A percentile compares a stretch with the other conserved stretches of the same genome.
Evolutionary conservation across 148 eudicot genomes (phyloP).

Genomic region (Rhododendron molle): DNA sequence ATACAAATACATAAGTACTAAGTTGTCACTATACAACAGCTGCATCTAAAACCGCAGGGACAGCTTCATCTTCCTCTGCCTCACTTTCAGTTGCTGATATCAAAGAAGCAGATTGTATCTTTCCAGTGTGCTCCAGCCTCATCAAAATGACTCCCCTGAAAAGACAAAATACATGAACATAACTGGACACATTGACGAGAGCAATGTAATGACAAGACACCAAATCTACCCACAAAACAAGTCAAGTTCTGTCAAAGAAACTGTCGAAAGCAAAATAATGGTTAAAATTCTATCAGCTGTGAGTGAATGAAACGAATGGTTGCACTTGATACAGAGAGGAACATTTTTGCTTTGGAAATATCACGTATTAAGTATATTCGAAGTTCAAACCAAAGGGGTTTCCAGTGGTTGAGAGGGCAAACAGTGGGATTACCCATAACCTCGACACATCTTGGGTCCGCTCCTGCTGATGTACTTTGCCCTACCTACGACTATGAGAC

Average conservation of each 20-base stretch:
- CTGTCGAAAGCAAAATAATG: neutral
- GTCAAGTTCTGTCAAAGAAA: neutral
- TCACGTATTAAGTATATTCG: neutral
- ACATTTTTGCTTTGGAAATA: neutral
- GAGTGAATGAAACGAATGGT: neutral
- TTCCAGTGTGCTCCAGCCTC: constrained; percentile 86
- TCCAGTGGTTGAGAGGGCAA: neutral
- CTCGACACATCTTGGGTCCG: neutral
- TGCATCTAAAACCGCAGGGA: neutral
- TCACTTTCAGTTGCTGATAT: constrained; percentile 61
- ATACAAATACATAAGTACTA: neutral
- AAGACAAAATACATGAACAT: neutral
- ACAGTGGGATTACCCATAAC: neutral
- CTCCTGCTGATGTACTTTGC: neutral
- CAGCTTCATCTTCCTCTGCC: constrained; percentile 41
- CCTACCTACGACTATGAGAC: too few species aligned
- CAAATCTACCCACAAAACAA: neutral
- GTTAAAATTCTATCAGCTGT: neutral
- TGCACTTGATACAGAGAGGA: neutral
- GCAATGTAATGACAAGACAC: neutral
- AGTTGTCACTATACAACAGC: constrained; percentile 12
- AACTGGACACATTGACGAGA: neutral
- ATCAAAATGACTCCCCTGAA: constrained; percentile 88
- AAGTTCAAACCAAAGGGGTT: neutral
- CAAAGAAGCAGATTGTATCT: constrained; percentile 88